These are phyloP conservation scores for Thymus mandschuricus DNA, from an alignment of 257 asterid genomes.

Conservation along the genomic window DNA sequence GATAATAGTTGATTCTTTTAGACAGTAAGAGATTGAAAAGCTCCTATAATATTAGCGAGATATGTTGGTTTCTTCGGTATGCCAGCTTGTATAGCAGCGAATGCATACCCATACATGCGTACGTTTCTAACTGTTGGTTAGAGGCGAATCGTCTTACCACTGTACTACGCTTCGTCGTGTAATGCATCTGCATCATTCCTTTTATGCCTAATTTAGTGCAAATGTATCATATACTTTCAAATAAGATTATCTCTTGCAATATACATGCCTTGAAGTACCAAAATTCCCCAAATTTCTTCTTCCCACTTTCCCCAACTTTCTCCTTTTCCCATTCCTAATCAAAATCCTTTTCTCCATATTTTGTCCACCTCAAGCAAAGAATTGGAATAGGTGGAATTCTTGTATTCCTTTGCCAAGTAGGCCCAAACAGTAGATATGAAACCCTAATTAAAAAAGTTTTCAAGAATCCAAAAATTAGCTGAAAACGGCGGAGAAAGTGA, in stretches of 20 bases:
- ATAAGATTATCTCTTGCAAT: background rate
- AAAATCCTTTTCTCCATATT: background rate
- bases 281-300: constrained; percentile 14
- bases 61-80: too few species aligned
- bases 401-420: constrained; percentile 29
- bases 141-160: too few species aligned
- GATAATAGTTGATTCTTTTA: too few species aligned
- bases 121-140: too few species aligned
- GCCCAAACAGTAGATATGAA: constrained; percentile 32
- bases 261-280: constrained; percentile 25
- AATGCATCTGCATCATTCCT: too few species aligned
- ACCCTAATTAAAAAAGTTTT: constrained; percentile 17
- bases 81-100: too few species aligned
- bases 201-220: background rate
- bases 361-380: constrained; percentile 28
- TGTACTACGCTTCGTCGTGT: too few species aligned
- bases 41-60: too few species aligned
- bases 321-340: too few species aligned
- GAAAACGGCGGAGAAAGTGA: constrained; percentile 58
- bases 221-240: background rate
- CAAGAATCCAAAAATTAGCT: constrained; percentile 21
- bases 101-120: too few species aligned
- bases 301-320: background rate
- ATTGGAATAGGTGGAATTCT: constrained; percentile 24
- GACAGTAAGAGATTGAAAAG: too few species aligned